Conservation (phyloP, 73 alveolate genomes). For the Tetrahymena elliotti region DNA sequence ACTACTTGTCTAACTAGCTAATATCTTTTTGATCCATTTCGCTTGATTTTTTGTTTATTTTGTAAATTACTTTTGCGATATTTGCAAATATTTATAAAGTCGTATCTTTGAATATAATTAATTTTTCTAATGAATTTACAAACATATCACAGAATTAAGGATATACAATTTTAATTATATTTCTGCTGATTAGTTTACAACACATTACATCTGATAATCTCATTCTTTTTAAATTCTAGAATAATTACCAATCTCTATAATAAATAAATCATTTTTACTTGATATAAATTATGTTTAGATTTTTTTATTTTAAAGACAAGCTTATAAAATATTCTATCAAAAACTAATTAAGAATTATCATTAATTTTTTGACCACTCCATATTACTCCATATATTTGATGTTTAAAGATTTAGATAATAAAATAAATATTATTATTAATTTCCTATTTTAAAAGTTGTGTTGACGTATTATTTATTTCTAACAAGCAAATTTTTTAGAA, state of each 20-base stretch:
- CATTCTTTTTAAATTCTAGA: neutral
- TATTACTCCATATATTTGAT: no score
- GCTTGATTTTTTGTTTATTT: no score
- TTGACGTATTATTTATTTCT: neutral
- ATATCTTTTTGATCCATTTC: neutral
- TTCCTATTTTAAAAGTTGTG: neutral
- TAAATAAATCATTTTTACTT: neutral
- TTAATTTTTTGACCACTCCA: no score
- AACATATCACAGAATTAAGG: neutral
- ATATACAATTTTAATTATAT: neutral
- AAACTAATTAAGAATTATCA: no score
- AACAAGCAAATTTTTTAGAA: no score
- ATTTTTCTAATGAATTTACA: no score
- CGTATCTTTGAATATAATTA: neutral
- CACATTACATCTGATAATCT: neutral
- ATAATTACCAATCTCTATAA: no score
- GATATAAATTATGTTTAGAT: no score
- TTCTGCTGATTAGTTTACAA: neutral
- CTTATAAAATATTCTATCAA: no score
- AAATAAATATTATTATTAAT: no score
- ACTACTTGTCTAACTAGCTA: neutral
- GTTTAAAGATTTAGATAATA: no score
- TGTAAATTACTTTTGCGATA: neutral
- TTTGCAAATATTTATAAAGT: neutral
- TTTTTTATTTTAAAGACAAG: no score